Evolutionary conservation across 2,329 filamentous ascomycete genomes (phyloP).

Genomic region (Tolypocladium ophioglossoides): DNA sequence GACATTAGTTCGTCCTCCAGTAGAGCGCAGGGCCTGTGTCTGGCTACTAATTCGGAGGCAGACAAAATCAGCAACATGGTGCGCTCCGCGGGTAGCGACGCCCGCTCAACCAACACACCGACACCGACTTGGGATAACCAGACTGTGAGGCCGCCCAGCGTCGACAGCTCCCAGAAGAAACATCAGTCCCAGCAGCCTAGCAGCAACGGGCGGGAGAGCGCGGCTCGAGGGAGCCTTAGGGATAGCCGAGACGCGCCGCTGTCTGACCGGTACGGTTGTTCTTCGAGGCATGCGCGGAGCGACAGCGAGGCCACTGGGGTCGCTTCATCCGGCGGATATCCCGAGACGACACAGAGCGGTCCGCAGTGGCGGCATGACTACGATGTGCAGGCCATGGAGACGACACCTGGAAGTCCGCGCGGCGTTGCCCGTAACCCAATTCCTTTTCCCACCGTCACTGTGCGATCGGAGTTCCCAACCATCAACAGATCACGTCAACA

Average conservation of each 20-base stretch:
- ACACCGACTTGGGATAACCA: constrained; percentile 62
- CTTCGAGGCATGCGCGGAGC: constrained; percentile 56
- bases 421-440: constrained; percentile 72
- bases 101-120: constrained; percentile 38
- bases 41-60: constrained; percentile 28
- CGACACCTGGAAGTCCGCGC: constrained; percentile 64
- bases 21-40: constrained; percentile 9
- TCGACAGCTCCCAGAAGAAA: constrained; percentile 28
- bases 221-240: constrained; percentile 28
- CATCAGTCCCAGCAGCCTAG: constrained; percentile 21
- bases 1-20: constrained; percentile 59
- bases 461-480: constrained; percentile 94
- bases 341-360: constrained; percentile 61
- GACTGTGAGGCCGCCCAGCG: constrained; percentile 41
- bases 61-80: constrained; percentile 95
- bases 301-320: constrained; percentile 69
- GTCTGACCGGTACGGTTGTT: constrained; percentile 31
- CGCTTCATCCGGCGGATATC: constrained; percentile 69
- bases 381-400: constrained; percentile 93
- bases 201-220: constrained; percentile 18
- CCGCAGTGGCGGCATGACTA: constrained; percentile 78
- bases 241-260: constrained; percentile 37
- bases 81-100: constrained; percentile 62
- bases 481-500: constrained; percentile 86
- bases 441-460: constrained; percentile 80